Base-by-base conservation (phyloP, 768 basidiomycete species). In the Exidia glandulosa region DNA sequence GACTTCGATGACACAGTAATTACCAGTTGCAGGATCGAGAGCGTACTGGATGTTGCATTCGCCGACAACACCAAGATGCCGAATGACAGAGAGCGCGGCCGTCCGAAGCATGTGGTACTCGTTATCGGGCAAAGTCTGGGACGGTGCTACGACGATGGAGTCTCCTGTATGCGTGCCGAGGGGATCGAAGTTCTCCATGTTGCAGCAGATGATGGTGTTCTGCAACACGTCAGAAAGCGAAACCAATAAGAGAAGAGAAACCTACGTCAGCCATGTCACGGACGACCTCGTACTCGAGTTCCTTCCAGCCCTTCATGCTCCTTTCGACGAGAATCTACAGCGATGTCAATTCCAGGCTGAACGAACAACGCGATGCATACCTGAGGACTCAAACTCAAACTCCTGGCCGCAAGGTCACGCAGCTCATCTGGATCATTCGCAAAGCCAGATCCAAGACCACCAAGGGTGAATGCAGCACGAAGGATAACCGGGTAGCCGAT, bases 151-250 rank as follows among this genome's bases (percentile, higher is more conserved):
- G 68, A 99, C 96, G 70, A 99, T 99, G 13, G 96, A 98, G 72
- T 98, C 96, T 65, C 96, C 96, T 23, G 96, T 99, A 72, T 99
- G 96, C 27, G 92, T 98, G 64, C 96, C 96, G 61, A 98, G 87
- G 36, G 96, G 96, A 69, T 99, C 96, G 65, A 99, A 99, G 76
- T 99, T 98, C 76, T 97, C 92, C 92, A 95, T 95, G 74, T 94
- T 94, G 75, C 95, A 98, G 76, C 94, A 97, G 67, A 97, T 98
- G 73, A 99, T 99, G 30, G 94, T 97, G 77, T 98, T 96, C 90
- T 92, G 67, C 2, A 19, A 48, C 41, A 52, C 31, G 55, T 31
- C 10, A 56, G 60, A 54, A 47, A 62, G 30, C 29, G 30, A 37
- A 19, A 37, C 60, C 29, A 23, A 56, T 56, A 52, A 60, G 27